Evolutionary conservation across 2,329 filamentous ascomycete genomes (phyloP).

Genomic region (Hyphodiscus sp.): DNA sequence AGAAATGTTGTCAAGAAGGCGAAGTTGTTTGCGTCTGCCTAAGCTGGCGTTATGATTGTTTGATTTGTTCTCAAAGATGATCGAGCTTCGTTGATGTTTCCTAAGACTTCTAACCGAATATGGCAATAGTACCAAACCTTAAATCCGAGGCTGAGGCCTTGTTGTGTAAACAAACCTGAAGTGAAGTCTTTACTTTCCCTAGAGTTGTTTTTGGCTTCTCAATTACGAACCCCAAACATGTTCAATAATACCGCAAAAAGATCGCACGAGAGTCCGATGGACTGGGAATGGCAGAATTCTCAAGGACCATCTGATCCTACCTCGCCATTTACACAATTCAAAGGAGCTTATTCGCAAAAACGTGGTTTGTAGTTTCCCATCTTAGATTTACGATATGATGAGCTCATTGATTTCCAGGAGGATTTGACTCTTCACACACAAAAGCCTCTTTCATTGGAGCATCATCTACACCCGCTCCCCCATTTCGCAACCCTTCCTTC

Average conservation of each 20-base stretch:
- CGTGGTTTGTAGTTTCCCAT: conserved; percentile 13
- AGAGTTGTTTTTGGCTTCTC: neutral
- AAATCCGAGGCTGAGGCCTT: neutral
- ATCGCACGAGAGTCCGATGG: conserved; percentile 56
- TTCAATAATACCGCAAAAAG: conserved; percentile 43
- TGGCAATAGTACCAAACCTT: neutral
- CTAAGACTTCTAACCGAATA: neutral
- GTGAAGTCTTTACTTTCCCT: neutral
- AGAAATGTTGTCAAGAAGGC: neutral
- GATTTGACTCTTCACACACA: conserved; percentile 36
- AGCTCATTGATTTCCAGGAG: conserved; percentile 15
- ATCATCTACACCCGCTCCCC: conserved; percentile 36
- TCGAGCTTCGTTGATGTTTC: neutral
- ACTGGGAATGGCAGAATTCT: conserved; percentile 55
- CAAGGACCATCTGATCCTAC: conserved; percentile 51
- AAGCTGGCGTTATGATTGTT: neutral
- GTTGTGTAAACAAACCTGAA: neutral
- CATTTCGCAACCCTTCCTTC: conserved; percentile 58
- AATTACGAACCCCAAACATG: conserved; percentile 13
- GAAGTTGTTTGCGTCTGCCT: neutral
- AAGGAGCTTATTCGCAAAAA: conserved; percentile 23
- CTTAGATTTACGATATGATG: neutral
- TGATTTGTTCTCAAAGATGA: neutral
- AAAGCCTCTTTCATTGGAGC: conserved; percentile 38
- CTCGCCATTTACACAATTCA: conserved; percentile 53